Percentiles rank a stretch among this genome's conserved stretches.
Evolutionary conservation across 371 early-diverging fungal genomes (phyloP).

Genomic region (Mortierella polycephala): DNA sequence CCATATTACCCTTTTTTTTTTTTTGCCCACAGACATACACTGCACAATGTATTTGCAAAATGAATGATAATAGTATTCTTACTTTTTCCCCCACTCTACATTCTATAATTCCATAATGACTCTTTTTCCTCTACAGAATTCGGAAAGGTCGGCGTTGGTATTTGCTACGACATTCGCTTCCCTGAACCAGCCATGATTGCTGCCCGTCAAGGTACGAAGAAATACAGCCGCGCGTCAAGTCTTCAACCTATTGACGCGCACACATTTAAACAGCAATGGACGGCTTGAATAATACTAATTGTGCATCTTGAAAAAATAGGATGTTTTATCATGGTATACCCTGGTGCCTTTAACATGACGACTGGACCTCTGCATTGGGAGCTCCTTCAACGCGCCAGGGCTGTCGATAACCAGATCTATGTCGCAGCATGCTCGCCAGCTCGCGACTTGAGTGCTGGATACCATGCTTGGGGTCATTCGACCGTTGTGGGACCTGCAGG

Average conservation of each 20-base stretch:
- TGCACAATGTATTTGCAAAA: background rate
- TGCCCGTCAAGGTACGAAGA: constrained; percentile 71
- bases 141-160: constrained; percentile 92
- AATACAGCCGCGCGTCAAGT: background rate
- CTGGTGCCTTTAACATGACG: constrained; percentile 95
- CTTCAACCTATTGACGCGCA: no score
- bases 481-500: constrained; percentile 89
- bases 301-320: constrained; percentile 54
- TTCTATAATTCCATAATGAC: background rate
- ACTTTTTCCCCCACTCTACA: background rate
- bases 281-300: background rate
- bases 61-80: background rate
- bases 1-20: no score
- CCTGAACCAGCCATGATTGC: constrained; percentile 96
- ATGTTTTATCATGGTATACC: constrained; percentile 94
- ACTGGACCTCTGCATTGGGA: constrained; percentile 98
- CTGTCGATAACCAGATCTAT: constrained; percentile 81
- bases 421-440: constrained; percentile 96
- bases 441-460: constrained; percentile 76
- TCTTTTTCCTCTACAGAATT: constrained; percentile 58
- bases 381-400: constrained; percentile 86
- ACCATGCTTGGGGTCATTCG: constrained; percentile 97
- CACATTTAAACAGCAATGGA: background rate
- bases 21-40: constrained; percentile 10
- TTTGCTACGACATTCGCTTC: constrained; percentile 96